Base-by-base conservation (phyloP, 192 early-diverging fungal species). In the Rhizophagus prolifer region DNA sequence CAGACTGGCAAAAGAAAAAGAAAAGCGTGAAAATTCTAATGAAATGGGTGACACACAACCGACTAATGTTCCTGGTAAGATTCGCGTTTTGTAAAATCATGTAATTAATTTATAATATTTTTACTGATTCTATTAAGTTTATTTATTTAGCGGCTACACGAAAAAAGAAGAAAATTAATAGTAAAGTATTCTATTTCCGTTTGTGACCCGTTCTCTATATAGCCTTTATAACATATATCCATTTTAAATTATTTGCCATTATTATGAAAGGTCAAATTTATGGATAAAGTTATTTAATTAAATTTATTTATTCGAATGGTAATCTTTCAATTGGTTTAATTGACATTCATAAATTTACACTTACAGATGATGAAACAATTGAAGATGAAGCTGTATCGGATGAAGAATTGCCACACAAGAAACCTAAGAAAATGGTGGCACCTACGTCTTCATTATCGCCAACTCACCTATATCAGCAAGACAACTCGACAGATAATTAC, bases 101-200 rank as follows among this genome's bases (percentile, higher is more conserved):
- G 2, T 13, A 74, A 36, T 36, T 44, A 25, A 21, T 36, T 74
- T 64, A 13, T 62, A 31, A 31, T 38, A 14, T 25, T 30, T 30
- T 25, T 28, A 10, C 16, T 74, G 4, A 16, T 9, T n/a, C n/a
- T n/a, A n/a, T n/a, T 62, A 10, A 6, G 28, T 46, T 14, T 36
- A 14, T 31, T 28, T 31, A 4, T 13, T 63, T 38, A 50, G 74
- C 44, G 10, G 63, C 0, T 16, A n/a, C 30, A 13, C 74, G 74
- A 46, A 76, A 76, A 66, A 76, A 76, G 41, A 76, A 54, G 23
- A 63, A 38, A 61, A 47, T 66, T 26, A 76, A 75, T 65, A 47
- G 63, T 50, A 26, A 58, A 61, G 74, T 66, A 74, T n/a, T 58
- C 14, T 58, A 23, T 36, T 70, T 38, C 10, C 16, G 2, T 44